Evolutionary conservation across 345 rosid species (phyloP).

Genomic region (Salix purpurea): DNA sequence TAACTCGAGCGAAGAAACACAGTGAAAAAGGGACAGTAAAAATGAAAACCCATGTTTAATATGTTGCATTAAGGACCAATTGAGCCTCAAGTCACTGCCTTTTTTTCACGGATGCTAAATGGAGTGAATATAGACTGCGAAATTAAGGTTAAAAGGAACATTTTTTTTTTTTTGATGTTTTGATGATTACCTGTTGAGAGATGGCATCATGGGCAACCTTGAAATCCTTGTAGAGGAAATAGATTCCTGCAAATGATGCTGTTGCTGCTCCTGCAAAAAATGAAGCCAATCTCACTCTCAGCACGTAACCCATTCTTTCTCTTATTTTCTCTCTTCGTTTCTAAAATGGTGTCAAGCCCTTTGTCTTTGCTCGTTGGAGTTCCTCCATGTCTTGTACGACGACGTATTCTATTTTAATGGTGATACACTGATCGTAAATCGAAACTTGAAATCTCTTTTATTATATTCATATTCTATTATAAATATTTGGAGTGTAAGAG

Average conservation of each 20-base stretch:
- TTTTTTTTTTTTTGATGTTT: not conserved
- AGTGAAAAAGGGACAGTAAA: not conserved
- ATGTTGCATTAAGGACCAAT: not conserved
- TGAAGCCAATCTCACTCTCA: slow-evolving; percentile 88
- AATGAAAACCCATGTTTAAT: not conserved
- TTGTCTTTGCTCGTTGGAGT: not conserved
- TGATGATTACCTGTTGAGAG: slow-evolving; percentile 55
- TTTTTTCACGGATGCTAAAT: not conserved
- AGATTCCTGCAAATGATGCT: slow-evolving; percentile 71
- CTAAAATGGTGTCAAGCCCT: not conserved
- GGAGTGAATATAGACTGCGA: not conserved
- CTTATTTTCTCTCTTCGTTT: not conserved
- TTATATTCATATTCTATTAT: no score
- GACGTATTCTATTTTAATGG: not conserved
- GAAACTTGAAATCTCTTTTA: no score
- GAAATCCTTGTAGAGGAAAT: slow-evolving; percentile 78
- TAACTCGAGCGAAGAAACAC: not conserved
- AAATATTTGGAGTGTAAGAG: no score
- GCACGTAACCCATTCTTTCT: slow-evolving; percentile 69
- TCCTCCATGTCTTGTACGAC: not conserved
- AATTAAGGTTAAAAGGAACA: not conserved
- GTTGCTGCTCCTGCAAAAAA: slow-evolving; percentile 89
- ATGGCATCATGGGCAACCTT: slow-evolving; percentile 73
- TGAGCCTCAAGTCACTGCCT: not conserved
- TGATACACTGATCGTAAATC: no score